Conservation (phyloP, 345 rosid genomes). For the Populus simonii region DNA sequence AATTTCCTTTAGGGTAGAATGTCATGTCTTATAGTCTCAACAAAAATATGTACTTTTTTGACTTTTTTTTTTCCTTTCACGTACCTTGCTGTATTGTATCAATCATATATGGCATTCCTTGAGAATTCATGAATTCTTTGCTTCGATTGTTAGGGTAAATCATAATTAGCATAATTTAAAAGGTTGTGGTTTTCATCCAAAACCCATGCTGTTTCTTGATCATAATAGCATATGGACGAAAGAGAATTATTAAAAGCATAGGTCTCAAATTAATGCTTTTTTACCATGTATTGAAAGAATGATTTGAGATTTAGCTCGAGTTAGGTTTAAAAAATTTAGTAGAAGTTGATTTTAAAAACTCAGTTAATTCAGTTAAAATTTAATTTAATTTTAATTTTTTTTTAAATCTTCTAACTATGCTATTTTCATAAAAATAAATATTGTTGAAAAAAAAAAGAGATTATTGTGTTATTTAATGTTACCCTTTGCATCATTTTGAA, state of each 20-base stretch:
- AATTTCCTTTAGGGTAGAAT: conserved; percentile 15
- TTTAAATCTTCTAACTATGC: too few relatives aligned
- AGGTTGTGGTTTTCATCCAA: background rate
- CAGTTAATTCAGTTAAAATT: too few relatives aligned
- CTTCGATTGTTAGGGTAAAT: background rate
- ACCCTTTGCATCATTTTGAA: too few relatives aligned
- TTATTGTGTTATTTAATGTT: too few relatives aligned
- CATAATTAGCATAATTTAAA: background rate
- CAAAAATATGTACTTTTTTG: background rate
- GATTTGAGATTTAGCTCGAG: too few relatives aligned
- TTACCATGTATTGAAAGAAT: too few relatives aligned
- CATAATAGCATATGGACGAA: too few relatives aligned
- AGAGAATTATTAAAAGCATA: background rate
- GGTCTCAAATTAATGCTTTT: background rate
- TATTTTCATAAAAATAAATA: too few relatives aligned
- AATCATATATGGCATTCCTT: background rate
- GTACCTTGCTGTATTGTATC: background rate
- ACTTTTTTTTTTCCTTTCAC: background rate
- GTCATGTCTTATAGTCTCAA: conserved; percentile 16
- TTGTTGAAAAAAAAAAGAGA: too few relatives aligned
- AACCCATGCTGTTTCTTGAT: background rate
- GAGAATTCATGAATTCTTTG: background rate
- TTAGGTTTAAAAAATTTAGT: too few relatives aligned
- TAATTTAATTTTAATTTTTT: too few relatives aligned
- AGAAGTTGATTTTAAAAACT: too few relatives aligned